Percentiles rank a stretch among this genome's conserved stretches.
Evolutionary conservation across 2,329 filamentous ascomycete species (phyloP).

Genomic region (Cladosporium oxysporum): DNA sequence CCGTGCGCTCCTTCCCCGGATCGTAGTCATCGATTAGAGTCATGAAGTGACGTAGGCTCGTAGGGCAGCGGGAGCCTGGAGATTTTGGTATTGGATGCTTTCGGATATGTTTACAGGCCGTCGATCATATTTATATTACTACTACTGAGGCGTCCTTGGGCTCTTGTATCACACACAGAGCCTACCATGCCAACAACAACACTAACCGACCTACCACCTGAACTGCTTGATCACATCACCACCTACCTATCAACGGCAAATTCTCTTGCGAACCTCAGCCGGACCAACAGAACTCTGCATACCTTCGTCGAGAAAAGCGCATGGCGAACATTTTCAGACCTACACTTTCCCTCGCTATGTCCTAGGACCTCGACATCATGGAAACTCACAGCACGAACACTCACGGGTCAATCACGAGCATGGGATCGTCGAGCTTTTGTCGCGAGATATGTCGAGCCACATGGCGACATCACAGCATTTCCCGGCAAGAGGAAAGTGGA

Average conservation of each 20-base stretch:
- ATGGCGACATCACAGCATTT: slow-evolving; percentile 38
- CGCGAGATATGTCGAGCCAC: slow-evolving; percentile 54
- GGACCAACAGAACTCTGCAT: slow-evolving; percentile 49
- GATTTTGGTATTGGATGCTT: neutral
- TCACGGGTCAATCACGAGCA: slow-evolving; percentile 59
- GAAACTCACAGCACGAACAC: slow-evolving; percentile 54
- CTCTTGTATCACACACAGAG: neutral
- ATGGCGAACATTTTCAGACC: slow-evolving; percentile 52
- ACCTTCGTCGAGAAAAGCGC: slow-evolving; percentile 47
- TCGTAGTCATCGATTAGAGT: neutral
- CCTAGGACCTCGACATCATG: slow-evolving; percentile 41
- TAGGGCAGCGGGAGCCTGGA: neutral
- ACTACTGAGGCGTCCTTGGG: neutral
- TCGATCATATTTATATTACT: neutral
- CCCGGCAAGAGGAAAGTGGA: slow-evolving; percentile 30
- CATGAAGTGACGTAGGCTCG: neutral
- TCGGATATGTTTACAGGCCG: neutral
- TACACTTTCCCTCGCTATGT: slow-evolving; percentile 47
- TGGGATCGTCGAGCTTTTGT: slow-evolving; percentile 59
- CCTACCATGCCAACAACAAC: slow-evolving; percentile 26
- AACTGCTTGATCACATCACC: slow-evolving; percentile 42
- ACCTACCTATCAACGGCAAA: slow-evolving; percentile 48
- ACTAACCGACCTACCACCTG: slow-evolving; percentile 40
- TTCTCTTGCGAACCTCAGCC: slow-evolving; percentile 47
- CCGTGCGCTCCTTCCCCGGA: neutral